phyloP scores from a whole-genome alignment of 2,329 filamentous ascomycete genomes.

The Pleurostoma richardsiae region DNA sequence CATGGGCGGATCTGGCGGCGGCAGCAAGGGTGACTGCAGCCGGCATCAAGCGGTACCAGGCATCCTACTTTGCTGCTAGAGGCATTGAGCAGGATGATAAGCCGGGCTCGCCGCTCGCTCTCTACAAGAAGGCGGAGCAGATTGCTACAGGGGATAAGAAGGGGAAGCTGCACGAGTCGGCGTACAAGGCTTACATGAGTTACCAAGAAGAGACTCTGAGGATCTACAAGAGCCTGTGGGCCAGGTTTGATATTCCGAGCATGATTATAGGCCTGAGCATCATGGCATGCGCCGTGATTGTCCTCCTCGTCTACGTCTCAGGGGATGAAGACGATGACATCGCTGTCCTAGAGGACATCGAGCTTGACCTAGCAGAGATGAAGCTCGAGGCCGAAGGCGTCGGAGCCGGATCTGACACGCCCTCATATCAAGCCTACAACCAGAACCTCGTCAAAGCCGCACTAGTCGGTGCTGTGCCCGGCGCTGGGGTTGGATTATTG shows the following conservation, averaged over 20 bases:
- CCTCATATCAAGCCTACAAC: conserved; percentile 29
- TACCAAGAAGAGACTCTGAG: conserved; percentile 77
- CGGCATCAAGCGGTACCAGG: conserved; percentile 85
- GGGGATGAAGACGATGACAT: conserved; percentile 50
- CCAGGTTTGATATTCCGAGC: conserved; percentile 79
- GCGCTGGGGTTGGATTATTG: conserved; percentile 23
- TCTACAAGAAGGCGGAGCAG: conserved; percentile 52
- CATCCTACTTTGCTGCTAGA: conserved; percentile 70
- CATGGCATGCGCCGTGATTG: conserved; percentile 60
- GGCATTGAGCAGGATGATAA: conserved; percentile 59
- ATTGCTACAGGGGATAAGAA: conserved; percentile 25
- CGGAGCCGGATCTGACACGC: conserved; percentile 16
- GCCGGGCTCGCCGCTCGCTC: conserved; percentile 44
- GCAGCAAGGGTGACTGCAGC: conserved; percentile 75
- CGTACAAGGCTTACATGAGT: conserved; percentile 56
- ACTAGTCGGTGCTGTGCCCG: conserved; percentile 24
- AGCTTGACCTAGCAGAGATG: conserved; percentile 56
- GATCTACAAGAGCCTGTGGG: conserved; percentile 83
- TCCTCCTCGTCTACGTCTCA: conserved; percentile 70
- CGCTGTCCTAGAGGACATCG: conserved; percentile 47
- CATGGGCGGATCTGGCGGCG: conserved; percentile 72
- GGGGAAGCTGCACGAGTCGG: conserved; percentile 27
- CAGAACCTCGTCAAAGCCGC: conserved; percentile 32
- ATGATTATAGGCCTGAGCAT: conserved; percentile 78
- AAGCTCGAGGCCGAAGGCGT: conserved; percentile 45